Base-by-base conservation (phyloP, 1,139 yeast species). In the Kodamaea derodonti region DNA sequence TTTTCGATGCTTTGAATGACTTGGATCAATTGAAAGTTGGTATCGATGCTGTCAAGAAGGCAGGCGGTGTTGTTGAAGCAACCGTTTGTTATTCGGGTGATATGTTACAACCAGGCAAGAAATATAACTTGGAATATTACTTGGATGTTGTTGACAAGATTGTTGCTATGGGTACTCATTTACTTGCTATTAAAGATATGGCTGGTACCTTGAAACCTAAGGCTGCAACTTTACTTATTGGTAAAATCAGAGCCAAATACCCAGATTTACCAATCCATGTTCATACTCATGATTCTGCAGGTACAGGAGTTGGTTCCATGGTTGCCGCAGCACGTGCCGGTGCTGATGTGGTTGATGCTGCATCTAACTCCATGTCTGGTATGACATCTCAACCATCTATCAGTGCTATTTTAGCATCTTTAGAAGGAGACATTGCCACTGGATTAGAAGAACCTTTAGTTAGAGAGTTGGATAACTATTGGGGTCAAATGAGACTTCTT, bases 221-320 rank as follows among this genome's bases (percentile, higher is more conserved):
- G 43, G 98, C 98, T 42, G 98, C 98, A 29, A 79, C 74, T 36
- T 47, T 81, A 36, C 78, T 92, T 58, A 74, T 92, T 52, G 80
- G 92, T 39, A 69, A 86, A 23, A 79, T 92, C 49, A 81, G 98
- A 64, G 78, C 77, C 42, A 82, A 77, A 62, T 87, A 86, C 65
- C 98, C 99, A 35, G 78, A 86, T 54, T 74, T 94, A 56, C 97
- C 97, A 48, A 90, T 92, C 55, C 99, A 92, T 60, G 97, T 92
- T 32, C 99, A 92, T 67, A 90, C 98, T 26, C 99, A 92, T 65
- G 99, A 92, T 66, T 88, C 97, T 46, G 98, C 99, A 29, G 99
- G 98, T 70, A 94, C 98, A 35, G 99, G 95, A 65, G 97, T 92
- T 45, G 88, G 97, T 22, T 84, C 95, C 27, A 90, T 92, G 95